phyloP scores from a whole-genome alignment of 306 rosid genomes.

The Arachis stenosperma region DNA sequence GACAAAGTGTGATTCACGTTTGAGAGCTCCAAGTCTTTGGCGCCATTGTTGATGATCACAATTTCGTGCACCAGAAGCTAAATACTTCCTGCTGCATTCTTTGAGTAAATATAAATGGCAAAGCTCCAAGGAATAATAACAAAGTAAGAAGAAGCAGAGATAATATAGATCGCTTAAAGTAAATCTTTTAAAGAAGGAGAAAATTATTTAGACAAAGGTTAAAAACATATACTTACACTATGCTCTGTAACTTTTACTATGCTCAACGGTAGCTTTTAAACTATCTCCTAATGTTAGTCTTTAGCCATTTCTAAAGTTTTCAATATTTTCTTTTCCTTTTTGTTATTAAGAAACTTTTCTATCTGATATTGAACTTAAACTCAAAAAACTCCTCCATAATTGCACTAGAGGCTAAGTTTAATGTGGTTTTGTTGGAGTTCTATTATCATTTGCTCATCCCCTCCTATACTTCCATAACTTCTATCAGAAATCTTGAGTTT shows the following conservation, averaged over 20 bases:
- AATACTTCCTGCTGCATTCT: conserved; percentile 57
- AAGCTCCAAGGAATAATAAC: conserved; percentile 35
- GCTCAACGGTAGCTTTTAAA: background rate
- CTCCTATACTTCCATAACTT: background rate
- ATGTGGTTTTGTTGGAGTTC: background rate
- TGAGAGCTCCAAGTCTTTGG: too few species aligned
- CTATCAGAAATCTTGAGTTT: background rate
- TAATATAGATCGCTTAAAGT: background rate
- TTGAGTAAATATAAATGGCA: conserved; percentile 47
- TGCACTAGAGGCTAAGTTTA: background rate
- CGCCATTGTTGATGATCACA: too few species aligned
- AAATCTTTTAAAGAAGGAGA: background rate
- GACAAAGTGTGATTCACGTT: too few species aligned
- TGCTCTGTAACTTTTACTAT: background rate
- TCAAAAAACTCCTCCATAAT: background rate
- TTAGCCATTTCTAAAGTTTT: conserved; percentile 19
- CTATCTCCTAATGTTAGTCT: conserved; percentile 8
- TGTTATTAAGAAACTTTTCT: background rate
- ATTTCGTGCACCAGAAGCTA: too few species aligned
- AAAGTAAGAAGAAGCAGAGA: conserved; percentile 28
- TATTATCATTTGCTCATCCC: background rate
- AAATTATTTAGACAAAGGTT: background rate
- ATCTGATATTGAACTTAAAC: background rate
- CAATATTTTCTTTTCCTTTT: conserved; percentile 11
- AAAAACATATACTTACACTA: background rate